Evolutionary conservation across 2,329 filamentous ascomycete genomes (phyloP).

Genomic region (Aciculosporium take): DNA sequence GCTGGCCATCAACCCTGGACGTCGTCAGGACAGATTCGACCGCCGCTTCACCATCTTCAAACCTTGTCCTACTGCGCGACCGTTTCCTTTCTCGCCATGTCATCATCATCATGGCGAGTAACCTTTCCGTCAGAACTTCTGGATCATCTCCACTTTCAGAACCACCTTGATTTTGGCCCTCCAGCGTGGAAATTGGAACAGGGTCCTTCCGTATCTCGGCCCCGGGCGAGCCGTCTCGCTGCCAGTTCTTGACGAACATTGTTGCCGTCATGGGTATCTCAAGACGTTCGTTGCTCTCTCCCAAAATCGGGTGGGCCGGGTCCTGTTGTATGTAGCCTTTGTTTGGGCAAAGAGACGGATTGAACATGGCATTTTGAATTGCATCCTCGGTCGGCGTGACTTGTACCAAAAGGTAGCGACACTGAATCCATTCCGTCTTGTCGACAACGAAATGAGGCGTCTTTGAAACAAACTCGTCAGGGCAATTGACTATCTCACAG

Average conservation of each 20-base stretch:
- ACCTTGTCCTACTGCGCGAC: not conserved
- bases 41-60: not conserved
- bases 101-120: not conserved
- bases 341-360: not conserved
- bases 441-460: slow-evolving; percentile 56
- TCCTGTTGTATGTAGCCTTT: slow-evolving; percentile 16
- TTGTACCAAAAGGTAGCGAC: slow-evolving; percentile 60
- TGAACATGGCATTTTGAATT: slow-evolving; percentile 6
- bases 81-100: not conserved
- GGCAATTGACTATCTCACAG: slow-evolving; percentile 73
- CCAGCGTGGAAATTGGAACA: not conserved
- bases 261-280: slow-evolving; percentile 17
- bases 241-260: slow-evolving; percentile 5
- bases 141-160: slow-evolving; percentile 2
- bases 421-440: slow-evolving; percentile 76
- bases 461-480: slow-evolving; percentile 40
- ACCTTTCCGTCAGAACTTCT: not conserved
- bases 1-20: too few relatives aligned
- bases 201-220: not conserved
- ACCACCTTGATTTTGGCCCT: not conserved
- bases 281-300: not conserved
- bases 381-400: slow-evolving; percentile 8
- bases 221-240: not conserved
- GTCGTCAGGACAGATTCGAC: not conserved
- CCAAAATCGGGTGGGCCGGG: slow-evolving; percentile 7